These are phyloP conservation scores for Elasticomyces elasticus DNA, from an alignment of 495 filamentous ascomycete species.

Conservation along the genomic window DNA sequence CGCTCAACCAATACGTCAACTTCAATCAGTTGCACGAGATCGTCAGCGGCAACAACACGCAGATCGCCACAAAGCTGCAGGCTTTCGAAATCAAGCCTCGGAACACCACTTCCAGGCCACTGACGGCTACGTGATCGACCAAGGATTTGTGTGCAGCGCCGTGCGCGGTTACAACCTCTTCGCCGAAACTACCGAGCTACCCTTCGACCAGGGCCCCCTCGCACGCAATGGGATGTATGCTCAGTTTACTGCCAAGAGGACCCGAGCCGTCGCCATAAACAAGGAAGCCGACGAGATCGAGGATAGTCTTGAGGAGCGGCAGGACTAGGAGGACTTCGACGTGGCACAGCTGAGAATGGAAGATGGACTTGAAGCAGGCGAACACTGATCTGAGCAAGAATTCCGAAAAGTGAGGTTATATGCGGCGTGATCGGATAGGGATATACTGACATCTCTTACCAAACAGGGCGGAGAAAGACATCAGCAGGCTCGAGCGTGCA, in stretches of 20 bases:
- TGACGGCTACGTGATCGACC: too few species aligned
- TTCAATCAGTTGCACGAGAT: too few species aligned
- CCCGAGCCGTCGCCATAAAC: not conserved
- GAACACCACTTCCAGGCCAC: too few species aligned
- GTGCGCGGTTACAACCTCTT: not conserved
- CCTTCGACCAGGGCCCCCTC: slow-evolving; percentile 16
- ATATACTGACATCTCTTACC: not conserved
- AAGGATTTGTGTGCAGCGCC: not conserved
- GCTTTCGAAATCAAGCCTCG: too few species aligned
- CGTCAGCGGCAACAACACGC: too few species aligned
- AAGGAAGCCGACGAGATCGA: not conserved
- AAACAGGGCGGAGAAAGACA: not conserved
- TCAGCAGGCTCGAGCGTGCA: too few species aligned
- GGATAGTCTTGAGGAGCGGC: not conserved
- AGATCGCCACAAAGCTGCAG: too few species aligned
- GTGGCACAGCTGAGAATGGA: not conserved
- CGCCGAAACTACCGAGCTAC: slow-evolving; percentile 26
- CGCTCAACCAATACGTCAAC: too few species aligned
- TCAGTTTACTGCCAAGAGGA: not conserved
- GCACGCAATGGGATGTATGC: not conserved
- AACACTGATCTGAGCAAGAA: not conserved
- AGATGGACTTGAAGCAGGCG: not conserved
- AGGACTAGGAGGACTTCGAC: not conserved
- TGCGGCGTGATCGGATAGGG: not conserved
- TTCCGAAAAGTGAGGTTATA: not conserved